Conservation (phyloP, 768 basidiomycete species). For the Lyophyllum decastes region DNA sequence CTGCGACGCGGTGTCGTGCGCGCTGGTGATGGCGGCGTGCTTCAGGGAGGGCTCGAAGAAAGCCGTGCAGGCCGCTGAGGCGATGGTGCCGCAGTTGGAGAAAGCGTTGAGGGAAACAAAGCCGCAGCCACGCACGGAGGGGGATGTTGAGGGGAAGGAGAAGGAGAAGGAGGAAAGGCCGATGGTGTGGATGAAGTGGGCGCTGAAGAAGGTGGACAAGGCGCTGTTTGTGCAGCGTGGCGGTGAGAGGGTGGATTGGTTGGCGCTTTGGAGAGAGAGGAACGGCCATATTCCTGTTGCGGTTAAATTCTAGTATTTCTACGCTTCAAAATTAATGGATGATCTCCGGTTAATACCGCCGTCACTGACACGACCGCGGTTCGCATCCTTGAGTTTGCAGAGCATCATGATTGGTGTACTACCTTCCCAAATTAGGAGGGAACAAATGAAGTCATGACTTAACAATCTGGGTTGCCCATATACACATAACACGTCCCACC, state of each 20-base stretch:
- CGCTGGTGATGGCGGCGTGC: constrained; percentile 60
- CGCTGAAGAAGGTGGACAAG: constrained; percentile 30
- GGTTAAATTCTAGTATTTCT: background rate
- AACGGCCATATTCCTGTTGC: constrained; percentile 10
- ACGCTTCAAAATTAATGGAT: background rate
- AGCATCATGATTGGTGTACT: too few species aligned
- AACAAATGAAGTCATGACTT: too few species aligned
- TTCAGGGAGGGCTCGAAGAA: constrained; percentile 43
- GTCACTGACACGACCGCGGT: too few species aligned
- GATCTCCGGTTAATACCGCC: too few species aligned
- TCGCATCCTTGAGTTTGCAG: too few species aligned
- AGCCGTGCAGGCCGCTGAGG: constrained; percentile 39
- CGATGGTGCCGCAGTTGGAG: constrained; percentile 43
- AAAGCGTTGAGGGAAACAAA: constrained; percentile 21
- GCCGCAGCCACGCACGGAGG: background rate
- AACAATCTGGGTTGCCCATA: too few species aligned
- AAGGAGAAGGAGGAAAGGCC: constrained; percentile 15
- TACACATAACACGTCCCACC: too few species aligned
- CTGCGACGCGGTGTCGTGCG: constrained; percentile 55
- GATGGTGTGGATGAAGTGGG: constrained; percentile 28
- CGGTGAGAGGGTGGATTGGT: constrained; percentile 31
- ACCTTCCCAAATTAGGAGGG: too few species aligned
- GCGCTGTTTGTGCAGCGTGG: constrained; percentile 16
- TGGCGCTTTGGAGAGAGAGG: constrained; percentile 26
- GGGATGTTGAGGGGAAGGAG: background rate